Base-by-base conservation (phyloP, 2,329 filamentous ascomycete genomes). In the Colletotrichum costaricense region DNA sequence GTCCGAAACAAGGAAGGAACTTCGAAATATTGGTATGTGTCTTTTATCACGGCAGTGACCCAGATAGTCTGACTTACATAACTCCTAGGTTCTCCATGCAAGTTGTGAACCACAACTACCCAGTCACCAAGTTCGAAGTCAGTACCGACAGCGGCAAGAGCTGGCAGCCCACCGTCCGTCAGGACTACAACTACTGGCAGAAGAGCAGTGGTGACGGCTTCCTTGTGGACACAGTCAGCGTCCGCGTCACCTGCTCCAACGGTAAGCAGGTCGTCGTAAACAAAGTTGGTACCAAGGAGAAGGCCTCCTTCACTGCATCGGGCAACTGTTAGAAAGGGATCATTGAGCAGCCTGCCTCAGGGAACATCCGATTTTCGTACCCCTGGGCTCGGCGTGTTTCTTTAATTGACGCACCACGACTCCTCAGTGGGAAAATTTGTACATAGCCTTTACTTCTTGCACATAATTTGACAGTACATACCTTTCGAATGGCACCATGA, bases 81-180 rank as follows among this genome's bases (percentile, higher is more conserved):
- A 60, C 90, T 91, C 9, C 12, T 24, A 73, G 70, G 66, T 73
- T 70, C 33, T 73, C 70, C 26, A 65, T 73, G 85, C 91, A 93
- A 80, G 90, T 92, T 52, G 84, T 91, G 77, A 92, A 93, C 80
- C 82, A 88, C 77, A 91, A 91, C 79, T 83, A 88, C 69, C 84
- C 86, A 11, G 86, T 93, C 54, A 77, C 83, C 67, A 85, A 82
- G 75, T 83, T 93, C 26, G 90, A 92, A 75, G 90, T 92, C 72
- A 90, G 88, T 70, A 89, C 85, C 26, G 88, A 93, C 76, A 85
- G 88, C 14, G 90, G 90, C 22, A 85, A 76, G 63, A 89, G 87
- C 14, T 93, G 90, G 91, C 80, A 87, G 79, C 59, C 78, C 12
- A 91, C 90, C 1, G 84, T 82, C 2, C 84, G 91, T 55, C 80